phyloP scores from a whole-genome alignment of 2,329 filamentous ascomycete species.

The Claviceps fusiformis region DNA sequence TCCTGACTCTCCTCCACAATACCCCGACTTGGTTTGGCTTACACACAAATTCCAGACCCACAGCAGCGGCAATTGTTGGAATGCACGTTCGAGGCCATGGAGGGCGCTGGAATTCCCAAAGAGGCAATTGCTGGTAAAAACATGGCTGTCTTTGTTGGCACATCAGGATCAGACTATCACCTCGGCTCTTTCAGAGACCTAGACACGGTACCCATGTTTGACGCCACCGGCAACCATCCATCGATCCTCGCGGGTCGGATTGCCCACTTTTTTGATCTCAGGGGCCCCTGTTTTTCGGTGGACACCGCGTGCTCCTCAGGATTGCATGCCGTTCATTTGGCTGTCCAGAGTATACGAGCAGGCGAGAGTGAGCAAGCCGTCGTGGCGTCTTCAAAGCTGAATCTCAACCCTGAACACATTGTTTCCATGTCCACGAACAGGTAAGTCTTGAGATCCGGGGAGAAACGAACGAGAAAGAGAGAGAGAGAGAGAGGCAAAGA shows the following conservation, averaged over 20 bases:
- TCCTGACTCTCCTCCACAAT: too few relatives aligned
- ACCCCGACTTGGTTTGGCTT: background rate
- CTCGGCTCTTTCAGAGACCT: conserved; percentile 28
- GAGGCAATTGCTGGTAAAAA: conserved; percentile 32
- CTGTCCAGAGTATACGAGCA: conserved; percentile 32
- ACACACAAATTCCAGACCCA: conserved; percentile 23
- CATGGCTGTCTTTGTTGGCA: conserved; percentile 37
- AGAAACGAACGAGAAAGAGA: background rate
- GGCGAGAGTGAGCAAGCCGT: conserved; percentile 33
- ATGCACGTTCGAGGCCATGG: conserved; percentile 39
- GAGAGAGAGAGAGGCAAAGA: background rate
- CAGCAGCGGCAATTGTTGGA: conserved; percentile 40
- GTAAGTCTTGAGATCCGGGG: background rate
- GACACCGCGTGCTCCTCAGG: conserved; percentile 40
- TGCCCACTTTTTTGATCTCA: conserved; percentile 41
- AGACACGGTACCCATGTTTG: conserved; percentile 36
- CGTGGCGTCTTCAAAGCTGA: conserved; percentile 33
- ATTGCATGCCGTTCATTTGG: conserved; percentile 34
- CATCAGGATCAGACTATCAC: conserved; percentile 34
- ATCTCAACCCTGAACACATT: conserved; percentile 29
- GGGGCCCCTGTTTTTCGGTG: conserved; percentile 37
- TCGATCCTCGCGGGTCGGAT: conserved; percentile 41
- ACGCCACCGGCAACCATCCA: conserved; percentile 35
- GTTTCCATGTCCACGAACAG: conserved; percentile 14
- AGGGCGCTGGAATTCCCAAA: conserved; percentile 36